phyloP scores from a whole-genome alignment of 305 asterid species.

The Salvia sclarea region DNA sequence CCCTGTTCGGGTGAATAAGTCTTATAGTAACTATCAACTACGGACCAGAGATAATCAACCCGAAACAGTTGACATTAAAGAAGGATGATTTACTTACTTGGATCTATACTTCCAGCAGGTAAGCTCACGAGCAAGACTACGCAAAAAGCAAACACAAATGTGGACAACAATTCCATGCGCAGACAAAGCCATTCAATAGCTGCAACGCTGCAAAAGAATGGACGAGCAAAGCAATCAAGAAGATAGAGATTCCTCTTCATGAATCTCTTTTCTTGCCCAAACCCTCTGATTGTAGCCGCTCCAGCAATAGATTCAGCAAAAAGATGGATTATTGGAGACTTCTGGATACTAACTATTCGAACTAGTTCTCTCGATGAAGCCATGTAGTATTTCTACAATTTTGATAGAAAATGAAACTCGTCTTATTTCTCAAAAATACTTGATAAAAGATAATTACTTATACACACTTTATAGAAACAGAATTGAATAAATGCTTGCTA shows the following conservation, averaged over 20 bases:
- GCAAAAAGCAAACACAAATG: constrained; percentile 94
- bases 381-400: constrained; percentile 94
- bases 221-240: constrained; percentile 97
- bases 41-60: background rate
- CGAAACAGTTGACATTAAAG: background rate
- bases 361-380: constrained; percentile 98
- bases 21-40: too few relatives aligned
- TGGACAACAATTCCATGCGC: constrained; percentile 96
- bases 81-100: constrained; percentile 61
- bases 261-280: constrained; percentile 97
- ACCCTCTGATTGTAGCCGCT: constrained; percentile 96
- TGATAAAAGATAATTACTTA: background rate
- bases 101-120: constrained; percentile 90
- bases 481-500: background rate
- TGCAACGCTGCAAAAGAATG: constrained; percentile 94
- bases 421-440: constrained; percentile 11
- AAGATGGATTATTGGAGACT: constrained; percentile 92
- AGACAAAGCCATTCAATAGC: constrained; percentile 99
- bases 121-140: constrained; percentile 95
- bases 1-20: too few relatives aligned
- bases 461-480: background rate
- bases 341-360: constrained; percentile 97
- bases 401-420: constrained; percentile 15
- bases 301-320: constrained; percentile 97
- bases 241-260: constrained; percentile 96